Conservation (phyloP, 345 rosid genomes). For the Melaleuca alternifolia region DNA sequence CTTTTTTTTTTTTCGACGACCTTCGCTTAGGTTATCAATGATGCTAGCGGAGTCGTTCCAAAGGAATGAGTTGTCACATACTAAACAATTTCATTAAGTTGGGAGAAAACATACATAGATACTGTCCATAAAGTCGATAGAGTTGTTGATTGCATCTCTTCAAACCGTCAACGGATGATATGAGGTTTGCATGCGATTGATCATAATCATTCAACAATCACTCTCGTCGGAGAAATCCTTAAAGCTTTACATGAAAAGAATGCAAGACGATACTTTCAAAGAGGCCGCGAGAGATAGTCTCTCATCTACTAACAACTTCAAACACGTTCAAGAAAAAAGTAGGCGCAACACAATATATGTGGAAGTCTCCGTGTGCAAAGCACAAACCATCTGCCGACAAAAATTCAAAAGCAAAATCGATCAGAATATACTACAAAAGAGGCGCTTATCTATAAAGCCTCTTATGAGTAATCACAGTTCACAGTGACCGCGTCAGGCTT, state of each 20-base stretch:
- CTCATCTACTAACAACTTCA: neutral
- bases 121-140: too few species aligned
- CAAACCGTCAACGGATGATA: accelerated
- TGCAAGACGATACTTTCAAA: neutral
- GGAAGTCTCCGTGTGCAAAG: neutral
- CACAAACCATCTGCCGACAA: neutral
- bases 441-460: neutral
- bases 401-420: neutral
- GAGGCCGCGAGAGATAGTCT: neutral
- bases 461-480: neutral
- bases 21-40: too few species aligned
- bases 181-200: neutral
- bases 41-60: too few species aligned
- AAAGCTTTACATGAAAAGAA: neutral
- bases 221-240: neutral
- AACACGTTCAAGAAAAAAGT: neutral
- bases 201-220: neutral
- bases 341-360: neutral
- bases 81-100: too few species aligned
- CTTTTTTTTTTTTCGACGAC: too few species aligned
- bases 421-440: neutral
- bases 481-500: neutral
- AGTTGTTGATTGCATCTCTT: neutral
- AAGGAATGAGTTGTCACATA: too few species aligned
- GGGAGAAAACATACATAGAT: too few species aligned